Conservation (phyloP, 345 rosid species). For the Populus pruinosa region DNA sequence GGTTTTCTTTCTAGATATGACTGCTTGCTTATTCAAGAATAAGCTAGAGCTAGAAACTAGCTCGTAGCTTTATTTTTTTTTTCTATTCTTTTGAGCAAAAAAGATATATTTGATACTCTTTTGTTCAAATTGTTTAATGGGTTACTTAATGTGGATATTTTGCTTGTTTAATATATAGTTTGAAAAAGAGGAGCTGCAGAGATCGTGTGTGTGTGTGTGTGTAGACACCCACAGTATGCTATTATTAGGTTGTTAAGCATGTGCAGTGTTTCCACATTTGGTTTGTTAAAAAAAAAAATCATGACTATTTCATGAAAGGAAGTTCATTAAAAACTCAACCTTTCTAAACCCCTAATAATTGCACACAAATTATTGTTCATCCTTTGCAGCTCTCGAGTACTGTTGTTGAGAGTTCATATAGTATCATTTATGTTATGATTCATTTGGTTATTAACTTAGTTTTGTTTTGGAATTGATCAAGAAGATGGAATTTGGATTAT, state of each 20-base stretch:
- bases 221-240: neutral
- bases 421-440: neutral
- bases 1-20: conserved; percentile 6
- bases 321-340: neutral
- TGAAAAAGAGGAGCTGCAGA: neutral
- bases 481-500: conserved; percentile 24
- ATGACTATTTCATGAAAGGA: neutral
- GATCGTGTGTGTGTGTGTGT: neutral
- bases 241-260: conserved; percentile 5
- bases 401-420: neutral
- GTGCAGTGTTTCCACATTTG: neutral
- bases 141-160: conserved; percentile 17
- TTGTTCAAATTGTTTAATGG: neutral
- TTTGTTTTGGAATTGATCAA: conserved; percentile 14
- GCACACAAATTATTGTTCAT: neutral
- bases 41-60: conserved; percentile 4
- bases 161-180: conserved; percentile 6
- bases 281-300: neutral
- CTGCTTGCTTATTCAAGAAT: conserved; percentile 3
- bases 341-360: neutral
- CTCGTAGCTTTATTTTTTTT: neutral
- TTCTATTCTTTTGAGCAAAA: neutral
- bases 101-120: conserved; percentile 5
- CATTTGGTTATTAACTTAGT: neutral
- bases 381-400: neutral